Evolutionary conservation across 2,329 filamentous ascomycete genomes (phyloP), one percentile per base, ranked within the genome.

Genomic region (Fusarium hostae): DNA sequence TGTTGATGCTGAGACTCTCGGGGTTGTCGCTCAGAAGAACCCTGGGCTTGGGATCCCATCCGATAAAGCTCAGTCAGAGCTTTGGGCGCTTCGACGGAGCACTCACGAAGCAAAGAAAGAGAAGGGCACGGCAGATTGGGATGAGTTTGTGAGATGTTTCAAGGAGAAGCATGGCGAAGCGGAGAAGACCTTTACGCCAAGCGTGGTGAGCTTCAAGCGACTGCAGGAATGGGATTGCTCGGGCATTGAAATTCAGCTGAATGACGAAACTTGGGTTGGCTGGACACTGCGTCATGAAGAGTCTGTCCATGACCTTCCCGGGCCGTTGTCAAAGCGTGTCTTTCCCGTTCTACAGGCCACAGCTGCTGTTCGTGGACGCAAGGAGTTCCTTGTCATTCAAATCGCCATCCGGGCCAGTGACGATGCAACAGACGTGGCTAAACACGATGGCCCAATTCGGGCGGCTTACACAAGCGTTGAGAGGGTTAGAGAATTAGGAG

Each of bases 401-500:
- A 84, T 92, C 41, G 82, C 88, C 22, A 80, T 89, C 22, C 34
- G 59, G 11, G 66, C 68, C 3, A 60, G 48, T 11, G 68, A 85
- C 83, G 64, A 84, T 84, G 48, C 44, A 12, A 57, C 62, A 26
- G 81, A 67, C 48, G 72, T 78, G 39, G 79, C 80, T 28, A 84
- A 85, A 24, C 84, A 84, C 67, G 83, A 80, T 34, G 68, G 70
- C 2, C 79, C 88, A 6, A 86, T 90, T 11, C 79, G 86, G 34
- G 92, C 87, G 7, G 82, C 84, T 13, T 94, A 94, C 75, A 87
- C 85, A 32, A 91, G 89, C 70, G 84, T 94, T 3, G 92, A 94
- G 82, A 82, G 88, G 48, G 81, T 92, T 37, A 81, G 85, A 61
- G 82, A 85, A 75, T 66, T 86, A 9, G 78, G 75, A 7, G 77